Conservation (phyloP, 495 filamentous ascomycete species). For the Penicillium macrosclerotiorum region DNA sequence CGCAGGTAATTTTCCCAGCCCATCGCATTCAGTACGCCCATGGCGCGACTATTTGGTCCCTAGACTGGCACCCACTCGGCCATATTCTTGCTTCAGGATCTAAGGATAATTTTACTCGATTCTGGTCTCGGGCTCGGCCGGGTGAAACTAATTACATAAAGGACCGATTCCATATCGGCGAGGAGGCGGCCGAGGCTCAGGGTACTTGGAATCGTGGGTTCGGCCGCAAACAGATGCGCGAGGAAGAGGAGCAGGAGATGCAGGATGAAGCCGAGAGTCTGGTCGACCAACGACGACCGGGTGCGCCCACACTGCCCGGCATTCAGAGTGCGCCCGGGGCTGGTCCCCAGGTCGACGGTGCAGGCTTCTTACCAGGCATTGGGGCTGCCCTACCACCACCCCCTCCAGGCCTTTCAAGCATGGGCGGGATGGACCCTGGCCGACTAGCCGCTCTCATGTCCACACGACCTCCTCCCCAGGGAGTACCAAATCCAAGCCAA, state of each 20-base stretch:
- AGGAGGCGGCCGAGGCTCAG: slow-evolving; percentile 86
- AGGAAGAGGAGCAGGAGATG: slow-evolving; percentile 88
- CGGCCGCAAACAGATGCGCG: slow-evolving; percentile 73
- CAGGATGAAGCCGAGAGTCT: slow-evolving; percentile 91
- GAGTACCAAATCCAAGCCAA: slow-evolving; percentile 23
- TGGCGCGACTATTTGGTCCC: slow-evolving; percentile 90
- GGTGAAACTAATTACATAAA: slow-evolving; percentile 80
- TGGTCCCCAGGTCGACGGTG: slow-evolving; percentile 31
- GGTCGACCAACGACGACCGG: slow-evolving; percentile 82
- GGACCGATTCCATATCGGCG: slow-evolving; percentile 92
- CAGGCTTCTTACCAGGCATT: slow-evolving; percentile 46
- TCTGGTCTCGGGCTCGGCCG: slow-evolving; percentile 88
- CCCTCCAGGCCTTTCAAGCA: slow-evolving; percentile 48
- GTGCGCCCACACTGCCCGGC: slow-evolving; percentile 48
- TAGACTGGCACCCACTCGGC: slow-evolving; percentile 95
- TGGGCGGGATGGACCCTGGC: slow-evolving; percentile 54
- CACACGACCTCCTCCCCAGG: slow-evolving; percentile 41
- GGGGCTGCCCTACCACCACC: slow-evolving; percentile 49
- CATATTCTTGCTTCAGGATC: slow-evolving; percentile 98
- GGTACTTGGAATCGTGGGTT: slow-evolving; percentile 88
- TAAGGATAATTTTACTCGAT: slow-evolving; percentile 93
- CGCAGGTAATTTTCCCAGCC: slow-evolving; percentile 85
- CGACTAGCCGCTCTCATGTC: slow-evolving; percentile 48
- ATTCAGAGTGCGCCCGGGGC: slow-evolving; percentile 49
- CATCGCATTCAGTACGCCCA: slow-evolving; percentile 84